phyloP scores from a whole-genome alignment of 75 land plant species.

The Adiantum capillusveneris region DNA sequence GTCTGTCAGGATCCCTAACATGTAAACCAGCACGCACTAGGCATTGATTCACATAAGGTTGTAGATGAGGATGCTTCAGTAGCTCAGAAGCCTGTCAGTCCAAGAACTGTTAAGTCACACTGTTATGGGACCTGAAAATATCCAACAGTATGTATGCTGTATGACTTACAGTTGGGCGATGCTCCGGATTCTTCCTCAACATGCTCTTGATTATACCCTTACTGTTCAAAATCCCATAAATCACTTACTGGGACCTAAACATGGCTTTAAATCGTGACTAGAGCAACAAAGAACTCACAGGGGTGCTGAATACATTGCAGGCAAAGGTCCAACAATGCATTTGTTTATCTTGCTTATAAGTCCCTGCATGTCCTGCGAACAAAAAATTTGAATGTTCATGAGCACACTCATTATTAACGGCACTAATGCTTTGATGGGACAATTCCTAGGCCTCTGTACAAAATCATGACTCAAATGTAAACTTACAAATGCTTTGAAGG shows the following conservation, averaged over 20 bases:
- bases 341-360: constrained; percentile 93
- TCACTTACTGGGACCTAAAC: neutral
- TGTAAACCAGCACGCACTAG: constrained; percentile 18
- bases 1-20: constrained; percentile 1
- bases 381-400: neutral
- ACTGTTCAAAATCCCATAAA: constrained; percentile 31
- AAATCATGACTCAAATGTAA: neutral
- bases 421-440: neutral
- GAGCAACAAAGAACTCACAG: constrained; percentile 78
- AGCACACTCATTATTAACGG: neutral
- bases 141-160: neutral
- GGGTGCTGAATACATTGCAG: constrained; percentile 74
- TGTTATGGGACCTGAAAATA: neutral
- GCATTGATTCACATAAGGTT: constrained; percentile 54
- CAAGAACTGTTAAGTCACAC: too few species aligned
- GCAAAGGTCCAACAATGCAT: constrained; percentile 88
- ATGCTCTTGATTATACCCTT: constrained; percentile 82
- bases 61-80: constrained; percentile 77
- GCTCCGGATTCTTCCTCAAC: constrained; percentile 89
- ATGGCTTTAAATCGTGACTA: neutral
- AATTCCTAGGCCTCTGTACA: neutral
- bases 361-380: constrained; percentile 92
- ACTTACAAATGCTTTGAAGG: constrained; percentile 98
- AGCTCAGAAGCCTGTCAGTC: constrained; percentile 73
- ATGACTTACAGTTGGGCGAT: constrained; percentile 70